Percentiles rank a stretch among this genome's conserved stretches.
Conservation (phyloP, 1,284 basidiomycete species). For the Athelia psychrophila region DNA sequence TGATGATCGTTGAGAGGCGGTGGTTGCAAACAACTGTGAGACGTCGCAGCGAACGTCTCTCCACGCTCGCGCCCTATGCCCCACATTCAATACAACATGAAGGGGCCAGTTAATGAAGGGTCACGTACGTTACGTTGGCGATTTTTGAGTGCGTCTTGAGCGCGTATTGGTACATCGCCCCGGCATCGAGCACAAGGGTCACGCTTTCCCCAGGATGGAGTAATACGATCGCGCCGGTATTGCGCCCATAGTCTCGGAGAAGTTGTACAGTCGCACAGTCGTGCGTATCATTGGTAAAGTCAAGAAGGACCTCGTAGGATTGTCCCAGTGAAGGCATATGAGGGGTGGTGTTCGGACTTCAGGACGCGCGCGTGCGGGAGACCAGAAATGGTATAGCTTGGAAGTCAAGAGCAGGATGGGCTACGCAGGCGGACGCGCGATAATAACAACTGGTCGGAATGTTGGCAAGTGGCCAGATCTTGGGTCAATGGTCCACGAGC, state of each 20-base stretch:
- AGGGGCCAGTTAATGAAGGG: not conserved
- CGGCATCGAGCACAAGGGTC: conserved; percentile 65
- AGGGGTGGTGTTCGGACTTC: conserved; percentile 7
- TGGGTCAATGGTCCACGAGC: no score
- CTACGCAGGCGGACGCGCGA: conserved; percentile 18
- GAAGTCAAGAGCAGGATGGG: conserved; percentile 20
- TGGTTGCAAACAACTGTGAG: conserved; percentile 54
- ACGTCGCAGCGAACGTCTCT: conserved; percentile 58
- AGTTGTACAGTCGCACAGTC: conserved; percentile 64
- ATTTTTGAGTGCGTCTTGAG: conserved; percentile 63
- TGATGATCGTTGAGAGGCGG: conserved; percentile 24
- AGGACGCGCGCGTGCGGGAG: conserved; percentile 15
- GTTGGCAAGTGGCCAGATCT: no score
- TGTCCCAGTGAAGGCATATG: conserved; percentile 47
- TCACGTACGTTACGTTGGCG: conserved; percentile 63
- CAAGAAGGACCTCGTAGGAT: conserved; percentile 61
- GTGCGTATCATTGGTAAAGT: conserved; percentile 66
- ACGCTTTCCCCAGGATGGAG: conserved; percentile 62
- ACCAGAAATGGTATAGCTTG: not conserved
- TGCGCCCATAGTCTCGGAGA: conserved; percentile 58
- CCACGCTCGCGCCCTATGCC: conserved; percentile 59
- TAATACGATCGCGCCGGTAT: conserved; percentile 50
- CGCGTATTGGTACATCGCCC: conserved; percentile 64
- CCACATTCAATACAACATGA: conserved; percentile 3
- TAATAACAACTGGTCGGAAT: no score